These are phyloP conservation scores for Hemisphaericaspora lyxosophila DNA, from an alignment of 1,139 yeast species.

Conservation along the genomic window DNA sequence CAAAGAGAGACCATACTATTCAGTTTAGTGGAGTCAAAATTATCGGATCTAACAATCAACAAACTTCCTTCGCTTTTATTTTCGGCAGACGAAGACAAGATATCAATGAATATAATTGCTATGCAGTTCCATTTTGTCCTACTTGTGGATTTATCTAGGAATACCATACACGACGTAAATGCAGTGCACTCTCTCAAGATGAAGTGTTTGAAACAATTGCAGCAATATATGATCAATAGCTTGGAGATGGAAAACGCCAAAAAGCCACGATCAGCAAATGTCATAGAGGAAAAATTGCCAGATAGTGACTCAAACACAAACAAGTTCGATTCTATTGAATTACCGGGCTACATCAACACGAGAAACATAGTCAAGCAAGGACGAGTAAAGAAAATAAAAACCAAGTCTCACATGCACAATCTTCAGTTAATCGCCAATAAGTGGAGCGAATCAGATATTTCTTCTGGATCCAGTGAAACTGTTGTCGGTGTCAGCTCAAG, in stretches of 20 bases:
- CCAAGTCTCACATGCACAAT: conserved; percentile 6
- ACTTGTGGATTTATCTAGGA: conserved; percentile 18
- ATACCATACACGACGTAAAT: conserved; percentile 7
- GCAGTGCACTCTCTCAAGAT: conserved; percentile 13
- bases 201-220: conserved; percentile 17
- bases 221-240: conserved; percentile 18
- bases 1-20: conserved; percentile 12
- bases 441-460: conserved; percentile 9
- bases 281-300: conserved; percentile 2
- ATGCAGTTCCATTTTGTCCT: conserved; percentile 32
- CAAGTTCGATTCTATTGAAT: conserved; percentile 34
- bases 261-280: neutral
- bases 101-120: conserved; percentile 26
- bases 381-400: neutral
- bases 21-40: conserved; percentile 19
- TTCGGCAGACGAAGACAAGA: conserved; percentile 37
- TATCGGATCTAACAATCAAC: conserved; percentile 25
- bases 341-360: conserved; percentile 43
- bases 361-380: conserved; percentile 22
- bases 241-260: conserved; percentile 12
- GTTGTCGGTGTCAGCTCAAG: conserved; percentile 12
- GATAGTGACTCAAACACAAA: conserved; percentile 15
- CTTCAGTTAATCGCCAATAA: conserved; percentile 11
- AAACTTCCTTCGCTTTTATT: conserved; percentile 24
- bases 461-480: neutral